These are phyloP conservation scores for Mycena pura DNA, from an alignment of 768 basidiomycete genomes.

Conservation along the genomic window DNA sequence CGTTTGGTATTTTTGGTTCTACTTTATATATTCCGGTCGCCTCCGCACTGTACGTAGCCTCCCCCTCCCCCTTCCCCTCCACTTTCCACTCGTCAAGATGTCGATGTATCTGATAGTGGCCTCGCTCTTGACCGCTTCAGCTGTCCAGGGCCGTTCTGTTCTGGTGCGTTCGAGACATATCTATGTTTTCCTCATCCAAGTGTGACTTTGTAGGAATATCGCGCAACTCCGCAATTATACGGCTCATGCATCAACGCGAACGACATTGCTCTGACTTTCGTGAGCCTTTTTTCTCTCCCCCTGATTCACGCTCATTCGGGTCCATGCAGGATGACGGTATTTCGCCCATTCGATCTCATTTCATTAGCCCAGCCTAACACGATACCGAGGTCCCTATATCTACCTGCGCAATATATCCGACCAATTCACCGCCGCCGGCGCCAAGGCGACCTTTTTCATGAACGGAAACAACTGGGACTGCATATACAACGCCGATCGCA, in stretches of 20 bases:
- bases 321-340: constrained; percentile 12
- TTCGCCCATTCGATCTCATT: neutral
- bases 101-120: neutral
- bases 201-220: neutral
- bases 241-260: constrained; percentile 12
- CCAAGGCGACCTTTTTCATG: constrained; percentile 27
- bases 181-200: neutral
- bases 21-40: too few species aligned
- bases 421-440: constrained; percentile 25
- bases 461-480: constrained; percentile 26
- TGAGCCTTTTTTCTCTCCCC: neutral
- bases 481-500: constrained; percentile 16
- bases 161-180: neutral
- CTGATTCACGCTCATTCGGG: neutral
- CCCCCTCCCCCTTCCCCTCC: too few species aligned
- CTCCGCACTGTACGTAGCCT: too few species aligned
- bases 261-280: constrained; percentile 15
- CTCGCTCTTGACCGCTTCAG: neutral
- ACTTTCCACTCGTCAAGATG: neutral
- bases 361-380: neutral
- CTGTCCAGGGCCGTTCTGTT: neutral
- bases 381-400: constrained; percentile 7
- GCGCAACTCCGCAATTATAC: constrained; percentile 14
- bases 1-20: too few species aligned
- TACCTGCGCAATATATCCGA: constrained; percentile 18